A percentile compares a stretch with the other conserved stretches of the same genome.
phyloP scores from a whole-genome alignment of 2,329 filamentous ascomycete genomes.

The Claviceps sp. region DNA sequence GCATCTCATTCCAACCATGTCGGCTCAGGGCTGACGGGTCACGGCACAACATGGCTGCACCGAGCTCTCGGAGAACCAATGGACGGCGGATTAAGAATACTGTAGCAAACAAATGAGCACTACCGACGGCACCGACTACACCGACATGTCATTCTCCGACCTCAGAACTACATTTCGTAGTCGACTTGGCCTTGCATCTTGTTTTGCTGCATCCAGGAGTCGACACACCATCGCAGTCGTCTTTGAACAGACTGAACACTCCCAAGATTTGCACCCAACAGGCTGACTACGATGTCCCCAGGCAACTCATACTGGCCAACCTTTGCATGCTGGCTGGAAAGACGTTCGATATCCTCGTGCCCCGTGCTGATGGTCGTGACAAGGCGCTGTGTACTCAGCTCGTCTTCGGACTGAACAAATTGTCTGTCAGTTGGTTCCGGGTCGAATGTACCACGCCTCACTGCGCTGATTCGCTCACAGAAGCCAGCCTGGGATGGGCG shows the following conservation, averaged over 20 bases:
- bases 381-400: neutral
- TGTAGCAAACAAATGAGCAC: too few relatives aligned
- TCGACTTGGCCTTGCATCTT: neutral
- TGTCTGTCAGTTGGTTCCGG: neutral
- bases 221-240: slow-evolving; percentile 1
- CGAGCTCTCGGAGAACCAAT: neutral
- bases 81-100: neutral
- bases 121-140: too few relatives aligned
- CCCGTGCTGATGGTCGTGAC: neutral
- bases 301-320: neutral
- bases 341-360: neutral
- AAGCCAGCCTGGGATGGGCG: neutral
- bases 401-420: neutral
- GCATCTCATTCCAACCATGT: neutral
- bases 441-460: neutral
- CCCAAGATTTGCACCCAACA: neutral
- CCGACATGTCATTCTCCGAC: neutral
- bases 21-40: neutral
- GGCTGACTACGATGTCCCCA: neutral
- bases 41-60: neutral
- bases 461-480: neutral
- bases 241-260: neutral
- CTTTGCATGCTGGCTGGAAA: neutral
- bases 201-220: slow-evolving; percentile 1
- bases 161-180: neutral